A percentile compares a stretch with the other conserved stretches of the same genome.
These are phyloP conservation scores for Bonia amplexicaulis DNA, from an alignment of 176 grass and related monocot species.

Conservation along the genomic window DNA sequence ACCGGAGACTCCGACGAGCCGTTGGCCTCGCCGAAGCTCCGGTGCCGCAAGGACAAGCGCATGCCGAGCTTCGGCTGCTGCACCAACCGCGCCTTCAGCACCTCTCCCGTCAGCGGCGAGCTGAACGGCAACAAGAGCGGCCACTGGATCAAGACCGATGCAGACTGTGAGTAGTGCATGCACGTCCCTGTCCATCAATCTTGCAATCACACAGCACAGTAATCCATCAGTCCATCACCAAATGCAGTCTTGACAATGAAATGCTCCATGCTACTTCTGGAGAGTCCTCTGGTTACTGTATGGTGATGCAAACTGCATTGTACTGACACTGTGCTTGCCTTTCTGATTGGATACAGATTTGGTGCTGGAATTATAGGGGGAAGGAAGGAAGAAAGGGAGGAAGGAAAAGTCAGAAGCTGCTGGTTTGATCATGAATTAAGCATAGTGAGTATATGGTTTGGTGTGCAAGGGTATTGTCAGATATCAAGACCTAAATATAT, in stretches of 20 bases:
- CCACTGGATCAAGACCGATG: slow-evolving; percentile 97
- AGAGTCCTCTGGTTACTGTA: slow-evolving; percentile 10
- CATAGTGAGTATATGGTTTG: slow-evolving; percentile 35
- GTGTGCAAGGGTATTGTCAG: slow-evolving; percentile 13
- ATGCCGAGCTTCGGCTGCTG: slow-evolving; percentile 53
- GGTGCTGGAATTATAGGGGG: slow-evolving; percentile 85
- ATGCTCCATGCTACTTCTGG: slow-evolving; percentile 21
- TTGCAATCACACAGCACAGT: slow-evolving; percentile 12
- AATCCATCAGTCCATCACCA: background rate
- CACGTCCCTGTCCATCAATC: background rate
- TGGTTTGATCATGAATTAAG: slow-evolving; percentile 5
- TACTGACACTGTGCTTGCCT: background rate
- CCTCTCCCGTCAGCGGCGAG: slow-evolving; percentile 19
- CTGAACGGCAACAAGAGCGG: slow-evolving; percentile 50
- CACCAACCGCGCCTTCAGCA: slow-evolving; percentile 38
- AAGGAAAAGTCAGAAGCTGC: slow-evolving; percentile 11
- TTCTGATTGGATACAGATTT: slow-evolving; percentile 59
- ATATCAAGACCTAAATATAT: slow-evolving; percentile 31
- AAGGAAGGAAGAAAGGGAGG: background rate
- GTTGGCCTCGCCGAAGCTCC: slow-evolving; percentile 3
- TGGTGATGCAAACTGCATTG: background rate
- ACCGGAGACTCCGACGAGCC: background rate
- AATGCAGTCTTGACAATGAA: slow-evolving; percentile 5
- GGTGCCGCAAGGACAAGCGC: slow-evolving; percentile 32
- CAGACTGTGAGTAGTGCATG: slow-evolving; percentile 70